Conservation (phyloP, 306 rosid species). For the Begonia masoniana region DNA sequence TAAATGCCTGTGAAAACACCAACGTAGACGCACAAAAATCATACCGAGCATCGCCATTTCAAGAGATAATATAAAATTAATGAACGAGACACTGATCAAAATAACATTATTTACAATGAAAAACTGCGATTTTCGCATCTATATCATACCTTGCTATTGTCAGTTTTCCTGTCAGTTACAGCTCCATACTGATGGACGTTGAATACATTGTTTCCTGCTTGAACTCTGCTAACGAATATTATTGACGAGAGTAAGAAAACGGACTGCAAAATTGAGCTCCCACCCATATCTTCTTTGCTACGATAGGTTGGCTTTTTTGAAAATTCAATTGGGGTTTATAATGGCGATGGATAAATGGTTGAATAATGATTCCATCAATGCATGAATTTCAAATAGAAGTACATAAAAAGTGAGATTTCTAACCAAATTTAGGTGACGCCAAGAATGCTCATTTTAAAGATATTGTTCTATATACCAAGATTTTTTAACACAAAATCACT, state of each 20-base stretch:
- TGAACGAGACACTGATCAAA: too few species aligned
- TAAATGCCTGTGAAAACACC: constrained; percentile 10
- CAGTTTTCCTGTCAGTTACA: constrained; percentile 12
- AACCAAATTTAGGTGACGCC: too few species aligned
- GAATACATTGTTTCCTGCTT: constrained; percentile 8
- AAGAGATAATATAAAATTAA: too few species aligned
- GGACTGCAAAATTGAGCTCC: background rate
- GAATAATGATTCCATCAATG: background rate
- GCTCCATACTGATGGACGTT: constrained; percentile 10
- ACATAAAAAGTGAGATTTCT: too few species aligned
- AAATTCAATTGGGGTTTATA: background rate
- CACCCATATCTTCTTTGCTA: background rate
- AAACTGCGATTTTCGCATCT: background rate
- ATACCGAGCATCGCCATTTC: too few species aligned
- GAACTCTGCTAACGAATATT: constrained; percentile 1
- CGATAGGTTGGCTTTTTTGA: too few species aligned
- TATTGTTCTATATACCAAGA: too few species aligned
- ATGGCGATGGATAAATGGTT: background rate
- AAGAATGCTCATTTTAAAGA: too few species aligned
- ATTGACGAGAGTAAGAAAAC: background rate
- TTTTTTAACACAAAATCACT: too few species aligned
- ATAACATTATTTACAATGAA: too few species aligned
- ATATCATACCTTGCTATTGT: constrained; percentile 16
- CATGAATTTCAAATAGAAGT: too few species aligned
- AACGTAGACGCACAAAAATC: background rate